Conservation (phyloP, 176 grass and related monocot genomes). For the Elaeis guineensis region DNA sequence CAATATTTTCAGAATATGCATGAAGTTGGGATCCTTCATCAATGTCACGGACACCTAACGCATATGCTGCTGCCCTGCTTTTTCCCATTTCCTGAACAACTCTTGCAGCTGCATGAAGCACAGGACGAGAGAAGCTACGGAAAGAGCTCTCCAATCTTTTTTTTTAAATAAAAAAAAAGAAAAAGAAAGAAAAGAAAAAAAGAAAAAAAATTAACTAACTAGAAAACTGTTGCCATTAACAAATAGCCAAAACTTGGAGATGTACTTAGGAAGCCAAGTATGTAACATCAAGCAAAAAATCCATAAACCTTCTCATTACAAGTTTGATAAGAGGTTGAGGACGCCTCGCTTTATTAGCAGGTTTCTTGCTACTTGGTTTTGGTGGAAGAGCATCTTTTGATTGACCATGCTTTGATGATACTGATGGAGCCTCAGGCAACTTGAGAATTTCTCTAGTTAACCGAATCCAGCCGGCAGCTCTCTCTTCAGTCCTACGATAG, state of each 20-base stretch:
- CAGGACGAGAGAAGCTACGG: slow-evolving; percentile 90
- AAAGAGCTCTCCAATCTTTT: slow-evolving; percentile 90
- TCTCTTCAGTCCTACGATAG: slow-evolving; percentile 72
- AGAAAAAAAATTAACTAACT: too few species aligned
- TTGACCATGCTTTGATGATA: slow-evolving; percentile 50
- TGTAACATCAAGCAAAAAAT: slow-evolving; percentile 15
- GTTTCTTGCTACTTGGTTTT: slow-evolving; percentile 53
- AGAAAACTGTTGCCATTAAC: too few species aligned
- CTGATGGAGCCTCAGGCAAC: slow-evolving; percentile 94
- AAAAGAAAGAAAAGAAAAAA: slow-evolving; percentile 5
- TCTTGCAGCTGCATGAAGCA: slow-evolving; percentile 92
- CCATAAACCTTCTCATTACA: slow-evolving; percentile 72
- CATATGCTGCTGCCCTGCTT: slow-evolving; percentile 91
- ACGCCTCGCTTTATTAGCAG: slow-evolving; percentile 71
- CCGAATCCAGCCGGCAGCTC: slow-evolving; percentile 94
- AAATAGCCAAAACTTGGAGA: too few species aligned
- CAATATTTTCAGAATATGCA: slow-evolving; percentile 68
- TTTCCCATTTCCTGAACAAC: slow-evolving; percentile 99
- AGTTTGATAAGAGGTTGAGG: slow-evolving; percentile 95
- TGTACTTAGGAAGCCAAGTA: slow-evolving; percentile 1
- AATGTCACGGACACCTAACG: slow-evolving; percentile 69
- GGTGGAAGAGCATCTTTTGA: slow-evolving; percentile 37
- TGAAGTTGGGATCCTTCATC: slow-evolving; percentile 64
- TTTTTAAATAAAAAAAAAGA: slow-evolving; percentile 6
- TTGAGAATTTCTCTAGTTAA: slow-evolving; percentile 98